Percentiles rank a stretch among this genome's conserved stretches.
Conservation (phyloP, 2,329 filamentous ascomycete genomes). For the Aspergillus tubingensis region DNA sequence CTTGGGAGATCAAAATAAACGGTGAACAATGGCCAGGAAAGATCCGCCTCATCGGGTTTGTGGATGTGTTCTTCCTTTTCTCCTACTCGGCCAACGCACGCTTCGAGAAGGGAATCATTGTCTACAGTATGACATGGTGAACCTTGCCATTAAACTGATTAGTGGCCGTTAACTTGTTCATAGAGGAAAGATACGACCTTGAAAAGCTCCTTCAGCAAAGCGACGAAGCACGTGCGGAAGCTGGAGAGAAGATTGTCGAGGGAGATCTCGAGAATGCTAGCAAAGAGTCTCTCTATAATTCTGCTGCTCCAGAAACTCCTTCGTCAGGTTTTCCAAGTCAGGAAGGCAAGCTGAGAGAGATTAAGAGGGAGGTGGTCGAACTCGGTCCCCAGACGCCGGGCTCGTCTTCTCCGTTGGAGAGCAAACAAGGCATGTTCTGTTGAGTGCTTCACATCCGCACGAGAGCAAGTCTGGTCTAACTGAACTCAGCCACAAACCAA, state of each 20-base stretch:
- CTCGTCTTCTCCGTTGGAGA: background rate
- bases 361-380: background rate
- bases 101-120: slow-evolving; percentile 16
- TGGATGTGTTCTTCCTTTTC: slow-evolving; percentile 17
- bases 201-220: background rate
- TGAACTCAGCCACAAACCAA: background rate
- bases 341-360: background rate
- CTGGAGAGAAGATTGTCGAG: background rate
- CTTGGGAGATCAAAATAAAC: slow-evolving; percentile 15
- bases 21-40: slow-evolving; percentile 16
- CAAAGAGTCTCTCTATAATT: no score
- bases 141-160: background rate
- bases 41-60: slow-evolving; percentile 16
- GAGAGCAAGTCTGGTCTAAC: background rate
- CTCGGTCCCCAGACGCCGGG: background rate
- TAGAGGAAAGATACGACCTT: slow-evolving; percentile 13
- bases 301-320: background rate
- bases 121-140: slow-evolving; percentile 10
- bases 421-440: background rate
- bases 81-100: slow-evolving; percentile 16
- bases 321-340: background rate
- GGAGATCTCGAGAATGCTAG: no score
- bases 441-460: background rate
- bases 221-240: background rate
- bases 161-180: background rate